A percentile compares a stretch with the other conserved stretches of the same genome.
These are phyloP conservation scores for Clavispora asparagi DNA, from an alignment of 805 yeast species.

Conservation along the genomic window DNA sequence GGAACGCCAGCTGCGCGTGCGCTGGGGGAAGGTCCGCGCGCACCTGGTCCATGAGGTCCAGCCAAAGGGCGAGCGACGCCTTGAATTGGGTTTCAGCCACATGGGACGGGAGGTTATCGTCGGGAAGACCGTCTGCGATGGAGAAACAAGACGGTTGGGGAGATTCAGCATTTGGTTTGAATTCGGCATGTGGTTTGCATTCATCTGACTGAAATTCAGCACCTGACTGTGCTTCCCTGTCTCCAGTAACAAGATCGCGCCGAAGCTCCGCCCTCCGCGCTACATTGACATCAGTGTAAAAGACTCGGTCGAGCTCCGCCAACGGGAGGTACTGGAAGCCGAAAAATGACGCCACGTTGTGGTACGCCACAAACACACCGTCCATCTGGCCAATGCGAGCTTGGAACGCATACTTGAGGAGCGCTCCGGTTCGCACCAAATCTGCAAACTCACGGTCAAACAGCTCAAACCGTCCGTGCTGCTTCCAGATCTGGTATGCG, in stretches of 20 bases:
- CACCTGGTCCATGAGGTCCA: conserved; percentile 24
- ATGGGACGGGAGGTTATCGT: conserved; percentile 7
- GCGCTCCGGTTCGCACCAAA: conserved; percentile 60
- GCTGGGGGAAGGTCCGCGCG: conserved; percentile 21
- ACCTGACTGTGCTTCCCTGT: no score
- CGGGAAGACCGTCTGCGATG: conserved; percentile 1
- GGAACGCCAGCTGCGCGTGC: conserved; percentile 17
- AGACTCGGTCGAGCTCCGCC: conserved; percentile 55
- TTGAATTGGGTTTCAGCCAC: conserved; percentile 17
- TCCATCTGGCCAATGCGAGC: conserved; percentile 97
- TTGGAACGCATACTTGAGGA: conserved; percentile 82
- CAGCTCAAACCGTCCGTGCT: conserved; percentile 68
- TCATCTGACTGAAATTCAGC: no score
- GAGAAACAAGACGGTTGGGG: no score
- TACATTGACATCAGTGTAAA: conserved; percentile 16
- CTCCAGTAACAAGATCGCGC: no score
- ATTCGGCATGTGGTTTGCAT: no score
- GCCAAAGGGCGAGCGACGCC: conserved; percentile 19
- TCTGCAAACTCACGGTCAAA: conserved; percentile 77
- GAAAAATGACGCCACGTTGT: conserved; percentile 71
- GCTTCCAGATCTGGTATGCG: conserved; percentile 61
- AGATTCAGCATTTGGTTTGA: no score
- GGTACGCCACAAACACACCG: conserved; percentile 90
- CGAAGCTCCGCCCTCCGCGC: not conserved
- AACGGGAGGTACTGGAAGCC: conserved; percentile 89